Evolutionary conservation across 106 monocot genomes (phyloP).

Genomic region (Dendrobium nobile): DNA sequence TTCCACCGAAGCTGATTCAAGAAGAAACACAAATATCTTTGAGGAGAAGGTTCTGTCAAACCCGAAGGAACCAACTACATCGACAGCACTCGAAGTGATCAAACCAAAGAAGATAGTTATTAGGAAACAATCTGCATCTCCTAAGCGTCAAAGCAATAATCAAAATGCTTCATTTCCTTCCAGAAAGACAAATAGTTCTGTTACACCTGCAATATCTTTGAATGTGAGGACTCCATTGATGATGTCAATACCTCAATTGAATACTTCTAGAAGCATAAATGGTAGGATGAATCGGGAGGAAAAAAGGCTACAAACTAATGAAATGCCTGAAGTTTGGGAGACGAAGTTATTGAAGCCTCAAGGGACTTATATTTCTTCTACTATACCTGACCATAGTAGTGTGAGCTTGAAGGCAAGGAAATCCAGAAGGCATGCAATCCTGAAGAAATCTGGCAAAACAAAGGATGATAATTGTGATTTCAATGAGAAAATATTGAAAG

Average conservation of each 20-base stretch:
- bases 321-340: background rate
- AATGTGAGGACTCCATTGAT: background rate
- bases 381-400: background rate
- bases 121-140: background rate
- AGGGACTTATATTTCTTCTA: background rate
- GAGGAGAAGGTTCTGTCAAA: background rate
- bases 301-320: too few relatives aligned
- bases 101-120: background rate
- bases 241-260: background rate
- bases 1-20: background rate
- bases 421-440: slow-evolving; percentile 1
- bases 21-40: background rate
- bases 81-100: background rate
- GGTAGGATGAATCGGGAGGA: background rate
- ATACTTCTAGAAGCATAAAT: background rate
- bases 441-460: background rate
- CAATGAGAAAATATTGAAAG: background rate
- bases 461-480: background rate
- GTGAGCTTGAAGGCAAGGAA: slow-evolving; percentile 7
- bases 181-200: background rate
- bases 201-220: background rate
- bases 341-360: background rate
- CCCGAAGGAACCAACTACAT: background rate
- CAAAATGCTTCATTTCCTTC: background rate
- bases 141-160: background rate